These are phyloP conservation scores for Colletotrichum scovillei DNA, from an alignment of 2,329 filamentous ascomycete genomes.

Conservation along the genomic window DNA sequence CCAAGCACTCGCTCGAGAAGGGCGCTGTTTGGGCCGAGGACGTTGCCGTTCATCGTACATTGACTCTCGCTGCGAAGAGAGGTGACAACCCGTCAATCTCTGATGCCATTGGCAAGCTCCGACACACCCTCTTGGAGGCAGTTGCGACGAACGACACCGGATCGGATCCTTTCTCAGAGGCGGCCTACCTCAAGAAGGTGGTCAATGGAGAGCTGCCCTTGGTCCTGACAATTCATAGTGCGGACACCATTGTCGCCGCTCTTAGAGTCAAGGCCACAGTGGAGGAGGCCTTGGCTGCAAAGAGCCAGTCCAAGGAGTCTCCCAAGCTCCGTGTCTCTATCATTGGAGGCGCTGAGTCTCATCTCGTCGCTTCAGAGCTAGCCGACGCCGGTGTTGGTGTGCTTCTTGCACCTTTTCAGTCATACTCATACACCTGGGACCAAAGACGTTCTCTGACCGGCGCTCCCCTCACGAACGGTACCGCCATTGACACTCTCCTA, in stretches of 20 bases:
- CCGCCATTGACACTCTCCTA: conserved; percentile 66
- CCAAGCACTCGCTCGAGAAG: conserved; percentile 56
- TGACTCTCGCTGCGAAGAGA: conserved; percentile 60
- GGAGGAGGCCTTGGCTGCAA: conserved; percentile 52
- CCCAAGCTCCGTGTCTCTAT: conserved; percentile 63
- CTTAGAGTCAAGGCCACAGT: conserved; percentile 69
- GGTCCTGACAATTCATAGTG: conserved; percentile 69
- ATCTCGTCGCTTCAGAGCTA: conserved; percentile 68
- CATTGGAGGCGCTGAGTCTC: conserved; percentile 72
- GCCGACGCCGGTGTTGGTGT: conserved; percentile 67
- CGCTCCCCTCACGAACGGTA: conserved; percentile 74
- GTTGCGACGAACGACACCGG: conserved; percentile 50
- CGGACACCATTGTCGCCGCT: conserved; percentile 70
- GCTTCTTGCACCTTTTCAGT: conserved; percentile 69
- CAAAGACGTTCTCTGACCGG: conserved; percentile 71
- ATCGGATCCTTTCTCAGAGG: conserved; percentile 58
- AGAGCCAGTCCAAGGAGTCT: conserved; percentile 22
- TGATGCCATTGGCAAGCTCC: conserved; percentile 61
- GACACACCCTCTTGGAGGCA: conserved; percentile 65
- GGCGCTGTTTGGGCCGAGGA: conserved; percentile 66
- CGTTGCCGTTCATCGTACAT: conserved; percentile 68
- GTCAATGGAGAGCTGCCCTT: conserved; percentile 65
- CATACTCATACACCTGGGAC: conserved; percentile 68
- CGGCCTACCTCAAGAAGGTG: conserved; percentile 63
- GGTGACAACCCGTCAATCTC: conserved; percentile 62